These are phyloP conservation scores for Pseudogymnoascus sp. DNA, from an alignment of 2,329 filamentous ascomycete genomes.

Conservation along the genomic window DNA sequence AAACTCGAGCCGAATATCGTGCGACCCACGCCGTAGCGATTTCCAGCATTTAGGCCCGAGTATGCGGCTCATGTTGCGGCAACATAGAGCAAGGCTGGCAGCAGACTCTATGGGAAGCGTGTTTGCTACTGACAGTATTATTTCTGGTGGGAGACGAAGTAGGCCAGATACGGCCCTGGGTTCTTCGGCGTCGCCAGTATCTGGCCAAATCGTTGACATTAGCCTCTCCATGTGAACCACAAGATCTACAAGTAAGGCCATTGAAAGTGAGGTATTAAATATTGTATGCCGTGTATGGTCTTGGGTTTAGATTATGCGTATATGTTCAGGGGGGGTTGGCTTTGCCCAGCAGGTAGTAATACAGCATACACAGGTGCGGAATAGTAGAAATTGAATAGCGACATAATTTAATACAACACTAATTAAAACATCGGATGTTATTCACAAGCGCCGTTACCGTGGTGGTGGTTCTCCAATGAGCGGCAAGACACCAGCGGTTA, in stretches of 20 bases:
- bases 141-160: slow-evolving; percentile 17
- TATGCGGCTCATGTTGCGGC: slow-evolving; percentile 12
- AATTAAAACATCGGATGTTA: background rate
- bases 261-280: background rate
- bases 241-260: slow-evolving; percentile 11
- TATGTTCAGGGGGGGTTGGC: background rate
- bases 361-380: background rate
- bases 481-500: background rate
- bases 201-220: slow-evolving; percentile 11
- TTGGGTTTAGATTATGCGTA: background rate
- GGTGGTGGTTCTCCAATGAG: background rate
- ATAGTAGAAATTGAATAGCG: background rate
- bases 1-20: slow-evolving; percentile 13
- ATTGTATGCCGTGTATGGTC: too few species aligned
- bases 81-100: slow-evolving; percentile 16
- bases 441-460: background rate
- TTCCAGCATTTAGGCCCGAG: slow-evolving; percentile 13
- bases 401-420: background rate
- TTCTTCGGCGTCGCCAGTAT: slow-evolving; percentile 5
- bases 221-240: background rate
- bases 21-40: slow-evolving; percentile 10
- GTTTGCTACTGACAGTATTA: slow-evolving; percentile 14
- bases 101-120: slow-evolving; percentile 15
- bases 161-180: background rate
- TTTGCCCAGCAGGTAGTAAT: background rate